Evolutionary conservation across 2,329 filamentous ascomycete genomes (phyloP).

Genomic region (Plenodomus lindquistii): DNA sequence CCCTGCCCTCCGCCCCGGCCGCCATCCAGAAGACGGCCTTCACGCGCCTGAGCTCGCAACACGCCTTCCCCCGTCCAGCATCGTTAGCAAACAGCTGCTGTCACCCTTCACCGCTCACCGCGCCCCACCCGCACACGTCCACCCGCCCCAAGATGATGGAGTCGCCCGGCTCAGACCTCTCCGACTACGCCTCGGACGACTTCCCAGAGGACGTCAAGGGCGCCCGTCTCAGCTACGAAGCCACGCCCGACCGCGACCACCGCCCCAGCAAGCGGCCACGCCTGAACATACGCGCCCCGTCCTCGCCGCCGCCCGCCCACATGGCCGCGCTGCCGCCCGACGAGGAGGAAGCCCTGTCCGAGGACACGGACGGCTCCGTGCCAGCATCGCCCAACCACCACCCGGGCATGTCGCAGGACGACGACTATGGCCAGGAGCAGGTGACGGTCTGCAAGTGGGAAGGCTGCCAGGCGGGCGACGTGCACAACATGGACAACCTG

Average conservation of each 20-base stretch:
- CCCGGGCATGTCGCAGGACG: conserved; percentile 47
- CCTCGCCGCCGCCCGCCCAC: conserved; percentile 37
- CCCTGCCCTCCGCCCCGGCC: conserved; percentile 10
- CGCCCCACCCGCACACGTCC: conserved; percentile 1
- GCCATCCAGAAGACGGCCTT: conserved; percentile 2
- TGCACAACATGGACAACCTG: conserved; percentile 56
- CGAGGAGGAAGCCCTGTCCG: conserved; percentile 71
- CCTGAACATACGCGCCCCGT: conserved; percentile 41
- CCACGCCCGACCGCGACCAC: conserved; percentile 49
- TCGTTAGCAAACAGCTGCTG: not conserved
- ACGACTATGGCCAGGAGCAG: conserved; percentile 49
- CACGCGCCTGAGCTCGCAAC: conserved; percentile 10
- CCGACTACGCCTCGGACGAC: conserved; percentile 65
- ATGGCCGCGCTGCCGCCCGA: conserved; percentile 19
- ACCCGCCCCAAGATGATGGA: conserved; percentile 38
- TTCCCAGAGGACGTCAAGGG: conserved; percentile 61
- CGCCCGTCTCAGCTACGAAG: conserved; percentile 52
- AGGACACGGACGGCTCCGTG: conserved; percentile 82
- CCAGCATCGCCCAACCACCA: conserved; percentile 57
- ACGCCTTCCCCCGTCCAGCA: conserved; percentile 4
- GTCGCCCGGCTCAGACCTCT: conserved; percentile 67
- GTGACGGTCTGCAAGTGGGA: conserved; percentile 56
- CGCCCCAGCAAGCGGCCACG: conserved; percentile 46
- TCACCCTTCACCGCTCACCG: not conserved
- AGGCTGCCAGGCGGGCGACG: conserved; percentile 53